Evolutionary conservation across 805 yeast species (phyloP).

Genomic region (Ogataea pilisensis): DNA sequence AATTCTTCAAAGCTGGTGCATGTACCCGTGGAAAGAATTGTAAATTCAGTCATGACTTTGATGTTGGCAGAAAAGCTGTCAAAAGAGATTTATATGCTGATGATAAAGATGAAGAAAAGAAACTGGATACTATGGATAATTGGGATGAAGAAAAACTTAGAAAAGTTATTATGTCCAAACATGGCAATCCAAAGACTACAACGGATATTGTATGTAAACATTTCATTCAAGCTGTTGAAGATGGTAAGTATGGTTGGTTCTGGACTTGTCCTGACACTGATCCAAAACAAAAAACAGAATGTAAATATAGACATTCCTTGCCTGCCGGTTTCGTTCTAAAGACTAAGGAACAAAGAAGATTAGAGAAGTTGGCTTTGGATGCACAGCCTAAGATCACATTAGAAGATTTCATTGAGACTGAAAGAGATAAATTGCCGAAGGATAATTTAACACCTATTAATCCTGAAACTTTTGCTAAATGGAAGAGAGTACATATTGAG

Average conservation of each 20-base stretch:
- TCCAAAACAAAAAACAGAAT: constrained; percentile 44
- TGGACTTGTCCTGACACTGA: constrained; percentile 98
- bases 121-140: constrained; percentile 81
- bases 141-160: constrained; percentile 98
- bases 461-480: constrained; percentile 67
- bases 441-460: constrained; percentile 82
- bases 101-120: constrained; percentile 50
- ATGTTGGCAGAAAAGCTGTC: constrained; percentile 78
- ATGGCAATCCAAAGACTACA: constrained; percentile 90
- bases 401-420: constrained; percentile 94
- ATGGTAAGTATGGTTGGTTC: constrained; percentile 98
- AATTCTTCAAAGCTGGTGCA: constrained; percentile 75
- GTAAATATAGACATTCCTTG: constrained; percentile 91
- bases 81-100: constrained; percentile 94
- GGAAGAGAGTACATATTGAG: constrained; percentile 72
- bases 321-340: constrained; percentile 97
- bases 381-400: constrained; percentile 84
- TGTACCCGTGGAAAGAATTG: constrained; percentile 85
- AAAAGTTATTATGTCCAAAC: constrained; percentile 81
- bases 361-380: constrained; percentile 82
- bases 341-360: constrained; percentile 91
- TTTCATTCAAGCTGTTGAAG: constrained; percentile 95
- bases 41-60: constrained; percentile 88
- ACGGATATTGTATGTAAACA: constrained; percentile 92
- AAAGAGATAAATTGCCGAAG: constrained; percentile 77